Base-by-base conservation (phyloP, 225 moss, liverwort and hornwort species). In the Bryoerythrophyllum caledonicum region DNA sequence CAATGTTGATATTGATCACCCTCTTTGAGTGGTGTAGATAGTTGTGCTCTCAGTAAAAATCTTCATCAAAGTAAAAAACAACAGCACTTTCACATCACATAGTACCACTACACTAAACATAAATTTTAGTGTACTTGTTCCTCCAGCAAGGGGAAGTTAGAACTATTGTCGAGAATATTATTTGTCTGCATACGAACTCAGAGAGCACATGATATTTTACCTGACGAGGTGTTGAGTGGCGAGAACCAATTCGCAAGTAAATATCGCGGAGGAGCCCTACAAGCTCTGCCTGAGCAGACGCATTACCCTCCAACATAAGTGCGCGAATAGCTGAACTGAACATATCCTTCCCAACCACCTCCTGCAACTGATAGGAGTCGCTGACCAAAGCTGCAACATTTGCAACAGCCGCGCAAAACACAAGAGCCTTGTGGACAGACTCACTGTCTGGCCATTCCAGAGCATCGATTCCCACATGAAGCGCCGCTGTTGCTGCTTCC, bases 401-500 rank as follows among this genome's bases (percentile, higher is more conserved):
- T 23, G 86, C 90, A 74, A 95, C 91, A 68, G 93, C 86, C 38
- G 87, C 72, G 82, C 95, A 99, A 74, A 99, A 99, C n/a, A 80
- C 76, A 56, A 89, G 84, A 65, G 95, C 95, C 78, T 95, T 99
- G 51, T 99, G 95, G 46, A 99, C 89, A 65, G 99, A 85, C 79
- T 99, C 99, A 73, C 93, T 95, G 82, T 99, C 99, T n/a, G 93
- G 93, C 99, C 99, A 95, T 81, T 93, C 95, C 67, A 99, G 77
- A 14, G 95, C 93, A 65, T 89, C 91, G 27, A 95, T 95, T 67
- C 91, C 95, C 67, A 99, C 83, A 70, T 84, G 85, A 63, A 99
- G 90, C 67, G 99, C 93, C 59, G 95, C 91, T 76, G 77, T 77
- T 41, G 90, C 93, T 37, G 89, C 93, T 74, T 90, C 95, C 57